These are phyloP conservation scores for Phlebiopsis gigantea DNA, from an alignment of 768 basidiomycete species.

Conservation along the genomic window DNA sequence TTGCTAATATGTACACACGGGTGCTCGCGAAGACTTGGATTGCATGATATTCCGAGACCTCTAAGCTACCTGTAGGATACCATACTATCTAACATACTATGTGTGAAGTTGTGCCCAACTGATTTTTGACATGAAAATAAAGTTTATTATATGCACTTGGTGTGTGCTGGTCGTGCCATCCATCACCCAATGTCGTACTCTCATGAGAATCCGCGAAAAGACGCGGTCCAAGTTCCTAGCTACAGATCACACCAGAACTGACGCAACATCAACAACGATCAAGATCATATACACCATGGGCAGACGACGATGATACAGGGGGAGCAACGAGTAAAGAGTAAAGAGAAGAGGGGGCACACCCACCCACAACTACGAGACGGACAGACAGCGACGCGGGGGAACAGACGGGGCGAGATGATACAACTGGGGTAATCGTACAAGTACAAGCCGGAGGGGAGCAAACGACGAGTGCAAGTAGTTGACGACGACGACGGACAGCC, in stretches of 20 bases:
- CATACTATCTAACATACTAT: not conserved
- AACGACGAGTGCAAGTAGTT: slow-evolving; percentile 35
- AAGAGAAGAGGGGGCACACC: slow-evolving; percentile 19
- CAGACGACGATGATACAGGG: slow-evolving; percentile 21
- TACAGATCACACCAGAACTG: not conserved
- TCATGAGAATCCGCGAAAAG: too few species aligned
- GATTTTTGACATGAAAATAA: too few species aligned
- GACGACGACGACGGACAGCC: slow-evolving; percentile 32
- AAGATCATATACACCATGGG: slow-evolving; percentile 13
- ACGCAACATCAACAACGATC: not conserved
- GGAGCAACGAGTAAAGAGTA: slow-evolving; percentile 11
- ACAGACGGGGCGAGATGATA: slow-evolving; percentile 16
- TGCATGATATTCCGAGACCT: too few species aligned
- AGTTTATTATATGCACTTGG: not conserved
- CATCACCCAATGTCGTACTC: not conserved
- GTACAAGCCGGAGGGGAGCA: slow-evolving; percentile 40
- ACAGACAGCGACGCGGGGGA: slow-evolving; percentile 12
- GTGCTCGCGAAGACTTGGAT: too few species aligned
- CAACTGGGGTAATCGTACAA: slow-evolving; percentile 27
- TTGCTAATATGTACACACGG: too few species aligned
- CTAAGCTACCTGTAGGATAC: too few species aligned
- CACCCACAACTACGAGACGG: slow-evolving; percentile 24
- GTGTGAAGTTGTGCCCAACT: too few species aligned
- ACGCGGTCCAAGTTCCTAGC: not conserved
- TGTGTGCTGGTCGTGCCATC: not conserved